These are phyloP conservation scores for Rutstroemia sp. DNA, from an alignment of 2,329 filamentous ascomycete genomes.

Conservation along the genomic window DNA sequence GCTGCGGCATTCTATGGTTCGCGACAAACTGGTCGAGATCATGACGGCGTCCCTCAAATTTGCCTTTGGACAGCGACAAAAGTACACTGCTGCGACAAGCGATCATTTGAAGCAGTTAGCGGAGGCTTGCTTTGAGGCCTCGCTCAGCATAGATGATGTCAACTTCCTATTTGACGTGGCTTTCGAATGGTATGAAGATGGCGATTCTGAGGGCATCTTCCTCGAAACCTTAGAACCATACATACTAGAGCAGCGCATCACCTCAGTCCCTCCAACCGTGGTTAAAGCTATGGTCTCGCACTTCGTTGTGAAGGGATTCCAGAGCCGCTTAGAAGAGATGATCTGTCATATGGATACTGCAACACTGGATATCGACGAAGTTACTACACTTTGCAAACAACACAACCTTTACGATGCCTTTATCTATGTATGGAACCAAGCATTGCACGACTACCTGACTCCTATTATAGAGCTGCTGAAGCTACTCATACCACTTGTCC, in stretches of 20 bases:
- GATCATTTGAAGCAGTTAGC: slow-evolving; percentile 68
- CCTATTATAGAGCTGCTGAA: slow-evolving; percentile 77
- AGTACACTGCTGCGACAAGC: slow-evolving; percentile 32
- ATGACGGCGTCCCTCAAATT: slow-evolving; percentile 88
- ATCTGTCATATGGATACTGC: slow-evolving; percentile 86
- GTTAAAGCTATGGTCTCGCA: slow-evolving; percentile 81
- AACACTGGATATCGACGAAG: slow-evolving; percentile 89
- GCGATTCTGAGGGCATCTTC: slow-evolving; percentile 65
- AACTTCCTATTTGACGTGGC: slow-evolving; percentile 89
- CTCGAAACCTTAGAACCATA: slow-evolving; percentile 83
- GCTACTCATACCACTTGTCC: slow-evolving; percentile 55
- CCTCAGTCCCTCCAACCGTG: slow-evolving; percentile 68
- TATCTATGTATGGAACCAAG: slow-evolving; percentile 95
- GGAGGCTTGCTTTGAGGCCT: slow-evolving; percentile 76
- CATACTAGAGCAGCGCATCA: slow-evolving; percentile 71
- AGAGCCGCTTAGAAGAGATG: slow-evolving; percentile 80
- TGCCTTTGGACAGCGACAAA: slow-evolving; percentile 64
- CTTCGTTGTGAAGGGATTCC: slow-evolving; percentile 68
- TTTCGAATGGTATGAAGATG: slow-evolving; percentile 84
- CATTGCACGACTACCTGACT: slow-evolving; percentile 81
- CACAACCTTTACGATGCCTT: slow-evolving; percentile 90
- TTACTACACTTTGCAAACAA: slow-evolving; percentile 84
- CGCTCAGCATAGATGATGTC: slow-evolving; percentile 65
- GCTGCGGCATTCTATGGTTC: slow-evolving; percentile 72
- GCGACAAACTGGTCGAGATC: slow-evolving; percentile 85